phyloP scores from a whole-genome alignment of 805 yeast genomes.

The Candida rishiriensis region DNA sequence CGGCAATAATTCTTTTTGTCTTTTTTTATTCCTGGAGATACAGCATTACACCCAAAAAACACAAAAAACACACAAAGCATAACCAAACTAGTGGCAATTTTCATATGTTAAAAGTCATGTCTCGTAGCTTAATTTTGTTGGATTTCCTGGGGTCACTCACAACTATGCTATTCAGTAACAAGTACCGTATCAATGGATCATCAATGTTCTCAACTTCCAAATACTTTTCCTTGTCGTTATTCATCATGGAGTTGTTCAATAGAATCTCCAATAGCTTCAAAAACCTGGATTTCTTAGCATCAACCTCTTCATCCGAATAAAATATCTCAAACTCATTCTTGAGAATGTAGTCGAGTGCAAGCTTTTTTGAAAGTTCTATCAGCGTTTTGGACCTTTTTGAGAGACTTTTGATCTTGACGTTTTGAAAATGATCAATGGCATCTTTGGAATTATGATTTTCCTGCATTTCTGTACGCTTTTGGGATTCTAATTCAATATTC shows the following conservation, averaged over 20 bases:
- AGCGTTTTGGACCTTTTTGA: conserved; percentile 19
- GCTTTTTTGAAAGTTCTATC: conserved; percentile 20
- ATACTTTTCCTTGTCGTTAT: conserved; percentile 10
- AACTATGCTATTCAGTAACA: conserved; percentile 26
- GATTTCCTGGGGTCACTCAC: conserved; percentile 24
- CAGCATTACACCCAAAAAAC: too few relatives aligned
- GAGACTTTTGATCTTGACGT: conserved; percentile 10
- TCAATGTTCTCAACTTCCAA: conserved; percentile 26
- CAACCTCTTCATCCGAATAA: conserved; percentile 14
- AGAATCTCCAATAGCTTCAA: conserved; percentile 28
- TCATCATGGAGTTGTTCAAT: conserved; percentile 26
- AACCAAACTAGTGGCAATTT: too few relatives aligned
- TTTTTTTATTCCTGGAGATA: too few relatives aligned
- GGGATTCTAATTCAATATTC: conserved; percentile 7
- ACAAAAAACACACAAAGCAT: too few relatives aligned
- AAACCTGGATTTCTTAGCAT: conserved; percentile 18
- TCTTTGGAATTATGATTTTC: conserved; percentile 2
- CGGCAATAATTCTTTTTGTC: too few relatives aligned
- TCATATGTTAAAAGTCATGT: conserved; percentile 14
- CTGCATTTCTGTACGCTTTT: conserved; percentile 5
- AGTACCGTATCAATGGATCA: conserved; percentile 31
- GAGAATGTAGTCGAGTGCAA: conserved; percentile 27
- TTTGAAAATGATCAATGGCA: conserved; percentile 1
- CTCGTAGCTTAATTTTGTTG: conserved; percentile 25
- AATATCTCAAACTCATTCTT: conserved; percentile 22